Base-by-base conservation (phyloP, 2,329 filamentous ascomycete genomes). In the Mycosphaerelloides madeirae region DNA sequence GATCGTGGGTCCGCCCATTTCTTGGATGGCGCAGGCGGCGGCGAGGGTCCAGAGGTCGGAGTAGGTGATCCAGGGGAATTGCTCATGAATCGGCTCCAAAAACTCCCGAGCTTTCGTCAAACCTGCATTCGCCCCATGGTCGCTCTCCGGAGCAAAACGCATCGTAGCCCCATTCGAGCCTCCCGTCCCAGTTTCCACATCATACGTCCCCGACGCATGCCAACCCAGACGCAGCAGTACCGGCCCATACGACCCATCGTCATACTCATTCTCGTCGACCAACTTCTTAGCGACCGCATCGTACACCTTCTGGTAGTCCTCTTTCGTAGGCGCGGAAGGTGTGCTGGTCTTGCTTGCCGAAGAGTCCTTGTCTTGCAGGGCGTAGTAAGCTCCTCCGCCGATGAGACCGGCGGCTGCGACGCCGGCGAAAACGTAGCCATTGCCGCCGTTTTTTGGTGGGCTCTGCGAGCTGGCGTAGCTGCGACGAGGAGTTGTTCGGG, bases 131-230 rank as follows among this genome's bases (percentile, higher is more conserved):
- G 91, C 93, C 57, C 89, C 89, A 70, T 98, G 91, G 67, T 84
- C 83, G 49, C 80, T 76, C 73, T 97, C 93, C 36, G 91, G 90
- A 18, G 83, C 76, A 67, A 96, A 97, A 64, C 93, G 83, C 93
- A 97, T 97, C 55, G 90, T 96, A 46, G 91, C 91, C 55, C 93
- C 91, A 68, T 97, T 95, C 76, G 85, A 91, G 56, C 91, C 91
- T 61, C 91, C 93, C 35, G 91, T 97, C 54, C 79, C 78, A 19
- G 90, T 95, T 64, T 80, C 79, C 73, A 84, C 85, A 66, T 97
- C 91, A 63, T 84, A 97, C 59, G 91, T 98, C 58, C 91, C 91
- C 58, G 84, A 89, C 55, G 84, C 83, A 74, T 97, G 93, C 91
- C 93, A 97, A 50, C 88, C 91, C 57, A 97, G 79, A 61, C 91